A percentile compares a stretch with the other conserved stretches of the same genome.
Conservation (phyloP, 2,329 filamentous ascomycete genomes). For the Leptographium lundbergii region DNA sequence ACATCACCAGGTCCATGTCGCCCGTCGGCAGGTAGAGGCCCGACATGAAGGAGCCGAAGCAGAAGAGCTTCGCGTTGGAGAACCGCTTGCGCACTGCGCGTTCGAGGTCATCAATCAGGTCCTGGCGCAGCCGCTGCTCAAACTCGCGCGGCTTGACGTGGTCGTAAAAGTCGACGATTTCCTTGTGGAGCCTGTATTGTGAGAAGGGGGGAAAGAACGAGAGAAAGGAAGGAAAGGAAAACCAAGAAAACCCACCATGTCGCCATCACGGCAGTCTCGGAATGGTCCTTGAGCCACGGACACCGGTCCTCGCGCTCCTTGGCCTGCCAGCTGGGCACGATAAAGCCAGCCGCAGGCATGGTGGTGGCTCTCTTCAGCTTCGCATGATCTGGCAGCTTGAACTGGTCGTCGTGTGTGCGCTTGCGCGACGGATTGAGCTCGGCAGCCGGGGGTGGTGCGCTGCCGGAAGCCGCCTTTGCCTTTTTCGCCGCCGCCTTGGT, state of each 20-base stretch:
- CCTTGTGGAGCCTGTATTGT: slow-evolving; percentile 63
- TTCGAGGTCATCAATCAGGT: slow-evolving; percentile 59
- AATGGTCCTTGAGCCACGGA: slow-evolving; percentile 56
- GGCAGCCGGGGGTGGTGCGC: background rate
- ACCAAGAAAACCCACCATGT: slow-evolving; percentile 36
- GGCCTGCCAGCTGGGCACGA: slow-evolving; percentile 41
- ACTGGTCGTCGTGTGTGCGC: slow-evolving; percentile 57
- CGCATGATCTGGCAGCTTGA: slow-evolving; percentile 43
- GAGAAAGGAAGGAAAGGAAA: background rate
- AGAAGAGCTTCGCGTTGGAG: slow-evolving; percentile 48
- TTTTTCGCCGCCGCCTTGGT: background rate
- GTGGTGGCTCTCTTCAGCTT: slow-evolving; percentile 37
- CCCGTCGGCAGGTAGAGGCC: slow-evolving; percentile 59
- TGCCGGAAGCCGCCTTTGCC: background rate
- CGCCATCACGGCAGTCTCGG: slow-evolving; percentile 36
- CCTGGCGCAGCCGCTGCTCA: slow-evolving; percentile 61
- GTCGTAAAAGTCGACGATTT: slow-evolving; percentile 79
- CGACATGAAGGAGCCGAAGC: slow-evolving; percentile 91
- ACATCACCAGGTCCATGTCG: slow-evolving; percentile 87
- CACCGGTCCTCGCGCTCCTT: slow-evolving; percentile 27
- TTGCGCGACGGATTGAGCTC: slow-evolving; percentile 42
- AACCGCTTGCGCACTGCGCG: slow-evolving; percentile 44
- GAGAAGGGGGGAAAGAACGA: background rate
- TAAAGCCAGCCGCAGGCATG: slow-evolving; percentile 34
- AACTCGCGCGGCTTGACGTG: slow-evolving; percentile 67